Evolutionary conservation across 2,329 filamentous ascomycete genomes (phyloP).

Genomic region (Diaporthe amygdali): DNA sequence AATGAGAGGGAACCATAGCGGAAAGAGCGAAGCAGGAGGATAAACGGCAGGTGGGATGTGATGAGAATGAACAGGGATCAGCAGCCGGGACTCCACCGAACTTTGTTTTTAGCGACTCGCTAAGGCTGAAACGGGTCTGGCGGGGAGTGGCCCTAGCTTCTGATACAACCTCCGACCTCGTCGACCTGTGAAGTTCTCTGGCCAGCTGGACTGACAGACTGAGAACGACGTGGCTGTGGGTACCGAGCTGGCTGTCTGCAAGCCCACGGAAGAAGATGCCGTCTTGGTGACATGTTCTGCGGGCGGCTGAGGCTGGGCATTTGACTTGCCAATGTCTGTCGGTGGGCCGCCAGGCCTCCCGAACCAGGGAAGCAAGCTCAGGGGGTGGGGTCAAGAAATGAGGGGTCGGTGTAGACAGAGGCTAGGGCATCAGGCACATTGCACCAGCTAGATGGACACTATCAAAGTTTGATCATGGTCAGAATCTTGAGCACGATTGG

Average conservation of each 20-base stretch:
- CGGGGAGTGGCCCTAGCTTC: not conserved
- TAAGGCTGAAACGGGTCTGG: slow-evolving; percentile 16
- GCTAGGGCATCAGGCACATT: not conserved
- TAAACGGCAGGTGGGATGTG: not conserved
- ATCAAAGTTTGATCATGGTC: not conserved
- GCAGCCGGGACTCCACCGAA: slow-evolving; percentile 1
- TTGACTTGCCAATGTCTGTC: not conserved
- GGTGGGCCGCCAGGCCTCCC: not conserved
- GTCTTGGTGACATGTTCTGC: slow-evolving; percentile 7
- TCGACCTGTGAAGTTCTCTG: not conserved
- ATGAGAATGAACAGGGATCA: slow-evolving; percentile 3
- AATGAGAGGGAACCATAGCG: not conserved
- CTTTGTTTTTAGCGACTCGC: slow-evolving; percentile 9
- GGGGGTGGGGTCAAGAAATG: not conserved
- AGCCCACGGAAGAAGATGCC: not conserved
- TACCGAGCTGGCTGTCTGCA: not conserved
- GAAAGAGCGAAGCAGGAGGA: not conserved
- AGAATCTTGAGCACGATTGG: not conserved
- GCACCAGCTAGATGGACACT: not conserved
- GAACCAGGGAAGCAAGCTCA: not conserved
- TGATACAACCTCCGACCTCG: not conserved
- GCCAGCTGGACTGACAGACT: not conserved
- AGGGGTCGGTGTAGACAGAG: not conserved
- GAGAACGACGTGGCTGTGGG: not conserved
- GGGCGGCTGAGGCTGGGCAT: not conserved